Evolutionary conservation across 805 yeast species (phyloP), one percentile per base, ranked within the genome.

Genomic region (Kodamaea lidongshanica): DNA sequence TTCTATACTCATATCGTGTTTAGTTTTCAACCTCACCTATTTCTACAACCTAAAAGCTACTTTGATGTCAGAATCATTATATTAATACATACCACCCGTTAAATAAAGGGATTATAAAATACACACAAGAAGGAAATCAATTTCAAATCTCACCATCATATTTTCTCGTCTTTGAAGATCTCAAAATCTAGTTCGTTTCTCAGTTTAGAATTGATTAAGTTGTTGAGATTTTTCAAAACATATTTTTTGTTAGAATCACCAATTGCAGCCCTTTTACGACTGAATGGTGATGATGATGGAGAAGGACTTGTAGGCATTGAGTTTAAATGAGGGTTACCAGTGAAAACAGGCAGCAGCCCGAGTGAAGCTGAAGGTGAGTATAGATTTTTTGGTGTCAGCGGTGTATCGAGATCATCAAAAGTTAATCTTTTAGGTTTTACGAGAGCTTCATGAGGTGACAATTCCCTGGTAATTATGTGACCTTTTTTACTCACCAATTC

Each of bases 401-500:
- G 10, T 5, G n/a, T 23, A 12, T 24, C 11, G 15, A 28, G n/a
- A 12, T 25, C 32, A n/a, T 32, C 41, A 32, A 62, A 62, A 19
- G 46, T 45, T 21, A 67, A 43, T 26, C 45, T 50, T 30, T 50
- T 63, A 0, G 74, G 74, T 41, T 57, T 60, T 23, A 65, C 48
- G 5, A 43, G 43, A 25, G 49, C 44, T 27, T 65, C 61, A 7
- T 37, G 39, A 10, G 50, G 51, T 13, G 56, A 48, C 22, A 66
- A 38, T 18, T 44, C 41, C 27, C 47, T 43, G 7, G 51, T 43
- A 5, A 51, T 44, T 16, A 51, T 52, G 33, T 64, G 52, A 3
- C 72, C 73, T 30, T 56, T 58, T 34, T 54, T 58, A 44, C 67
- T 58, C 18, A 65, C 40, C 35, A 56, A 45, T 37, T 68, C 72